phyloP scores from a whole-genome alignment of 129 eudicot species.

The Arctium lappa region DNA sequence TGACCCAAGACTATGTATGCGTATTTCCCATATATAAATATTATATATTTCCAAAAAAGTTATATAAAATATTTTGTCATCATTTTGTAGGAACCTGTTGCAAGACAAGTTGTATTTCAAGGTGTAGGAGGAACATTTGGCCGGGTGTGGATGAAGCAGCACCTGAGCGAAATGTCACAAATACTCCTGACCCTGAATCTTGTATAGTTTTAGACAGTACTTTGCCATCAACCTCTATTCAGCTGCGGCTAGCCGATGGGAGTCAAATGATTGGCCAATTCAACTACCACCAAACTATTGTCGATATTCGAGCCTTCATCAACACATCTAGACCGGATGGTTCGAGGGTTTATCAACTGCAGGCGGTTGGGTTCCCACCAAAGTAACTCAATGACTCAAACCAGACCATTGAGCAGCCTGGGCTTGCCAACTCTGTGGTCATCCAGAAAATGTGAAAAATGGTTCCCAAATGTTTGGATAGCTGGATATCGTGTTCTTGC shows the following conservation, averaged over 20 bases:
- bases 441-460: slow-evolving; percentile 51
- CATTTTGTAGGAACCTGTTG: slow-evolving; percentile 55
- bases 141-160: too few relatives aligned
- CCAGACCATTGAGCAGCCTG: slow-evolving; percentile 59
- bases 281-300: slow-evolving; percentile 74
- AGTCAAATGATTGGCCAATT: slow-evolving; percentile 68
- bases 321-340: slow-evolving; percentile 79
- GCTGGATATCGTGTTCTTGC: neutral
- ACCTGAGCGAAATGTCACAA: neutral
- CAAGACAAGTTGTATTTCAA: slow-evolving; percentile 52
- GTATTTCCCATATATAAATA: too few relatives aligned
- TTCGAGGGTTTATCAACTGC: slow-evolving; percentile 55
- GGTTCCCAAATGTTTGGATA: slow-evolving; percentile 8
- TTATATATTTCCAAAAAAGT: too few relatives aligned
- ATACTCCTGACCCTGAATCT: slow-evolving; percentile 28
- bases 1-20: too few relatives aligned
- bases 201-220: slow-evolving; percentile 52
- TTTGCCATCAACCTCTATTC: slow-evolving; percentile 65
- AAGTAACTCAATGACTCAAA: slow-evolving; percentile 53
- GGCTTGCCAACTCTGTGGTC: slow-evolving; percentile 51
- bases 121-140: slow-evolving; percentile 82
- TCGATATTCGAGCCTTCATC: slow-evolving; percentile 68
- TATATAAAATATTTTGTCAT: neutral
- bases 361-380: slow-evolving; percentile 80
- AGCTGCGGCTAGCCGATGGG: slow-evolving; percentile 67